Base-by-base conservation (phyloP, 768 basidiomycete genomes). In the Mycena belliarum region DNA sequence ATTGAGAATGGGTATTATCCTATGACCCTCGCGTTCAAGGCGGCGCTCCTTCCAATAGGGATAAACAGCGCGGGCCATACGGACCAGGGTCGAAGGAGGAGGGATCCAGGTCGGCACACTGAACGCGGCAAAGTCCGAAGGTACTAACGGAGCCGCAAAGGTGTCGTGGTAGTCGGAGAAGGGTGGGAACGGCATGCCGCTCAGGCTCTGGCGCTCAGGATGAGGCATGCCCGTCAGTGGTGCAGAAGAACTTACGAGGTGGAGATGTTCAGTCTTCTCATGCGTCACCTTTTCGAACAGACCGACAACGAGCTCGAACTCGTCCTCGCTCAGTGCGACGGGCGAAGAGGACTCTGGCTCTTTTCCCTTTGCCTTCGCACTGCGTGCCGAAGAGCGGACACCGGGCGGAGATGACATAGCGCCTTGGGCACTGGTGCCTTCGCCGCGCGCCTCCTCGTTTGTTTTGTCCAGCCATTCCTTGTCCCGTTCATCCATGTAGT, bases 401-500 rank as follows among this genome's bases (percentile, higher is more conserved):
- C 77, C 76, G 1, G 79, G 73, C 1, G 75, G 68, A 11, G 57
- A 52, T 3, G 86, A 84, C 40, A 89, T 66, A 6, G 87, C 85
- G 21, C 87, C 88, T 66, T 91, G 90, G 0, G 82, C 81, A 61
- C 88, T 91, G 2, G 91, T 89, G 21, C 93, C 93, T 70, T 94
- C 92, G 23, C 89, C 91, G 18, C 88, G 81, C 3, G 90, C 91
- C 58, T 89, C 85, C 69, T 88, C 88, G 67, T 98, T 97, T 69
- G 93, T 93, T 74, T 86, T 89, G 65, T 92, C 89, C 28, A 99
- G 82, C 95, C 96, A 99, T 63, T 91, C 91, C 66, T 90, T 86
- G 75, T 98, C 96, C n/a, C 91, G 89, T 72, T 98, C 97, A 65
- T 99, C 96, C 90, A 98, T 91, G 63, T 86, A 91, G 69, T 98